phyloP scores from a whole-genome alignment of 176 grass and related monocot genomes.

The Phoenix dactylifera region DNA sequence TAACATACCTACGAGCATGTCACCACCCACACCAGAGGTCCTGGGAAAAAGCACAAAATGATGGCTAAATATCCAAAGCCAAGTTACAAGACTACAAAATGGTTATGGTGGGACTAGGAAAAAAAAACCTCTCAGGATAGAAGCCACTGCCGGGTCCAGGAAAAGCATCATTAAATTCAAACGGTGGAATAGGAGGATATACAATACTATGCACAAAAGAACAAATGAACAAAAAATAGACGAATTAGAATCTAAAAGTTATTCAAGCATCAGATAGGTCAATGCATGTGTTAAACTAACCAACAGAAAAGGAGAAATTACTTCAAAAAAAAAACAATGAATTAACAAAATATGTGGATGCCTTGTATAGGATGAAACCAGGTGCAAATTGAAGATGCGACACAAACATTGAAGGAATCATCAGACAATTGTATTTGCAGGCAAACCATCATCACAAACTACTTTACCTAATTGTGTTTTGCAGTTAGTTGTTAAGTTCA shows the following conservation, averaged over 20 bases:
- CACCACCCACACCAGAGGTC: constrained; percentile 42
- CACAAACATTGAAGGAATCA: background rate
- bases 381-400: background rate
- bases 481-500: too few relatives aligned
- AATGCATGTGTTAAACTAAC: too few relatives aligned
- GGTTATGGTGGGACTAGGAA: too few relatives aligned
- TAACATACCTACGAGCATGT: constrained; percentile 78
- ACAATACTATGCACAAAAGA: constrained; percentile 18
- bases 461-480: too few relatives aligned
- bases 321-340: too few relatives aligned
- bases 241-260: background rate
- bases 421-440: background rate
- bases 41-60: constrained; percentile 34
- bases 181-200: constrained; percentile 53
- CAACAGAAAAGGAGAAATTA: too few relatives aligned
- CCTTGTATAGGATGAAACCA: background rate
- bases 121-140: constrained; percentile 53
- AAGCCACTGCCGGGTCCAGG: constrained; percentile 73
- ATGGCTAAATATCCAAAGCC: background rate
- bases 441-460: too few relatives aligned
- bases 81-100: background rate
- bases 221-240: background rate
- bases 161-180: constrained; percentile 57
- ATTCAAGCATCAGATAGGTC: too few relatives aligned
- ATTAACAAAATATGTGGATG: too few relatives aligned